Evolutionary conservation across 306 rosid species (phyloP).

Genomic region (Gastrolobium bilobum): DNA sequence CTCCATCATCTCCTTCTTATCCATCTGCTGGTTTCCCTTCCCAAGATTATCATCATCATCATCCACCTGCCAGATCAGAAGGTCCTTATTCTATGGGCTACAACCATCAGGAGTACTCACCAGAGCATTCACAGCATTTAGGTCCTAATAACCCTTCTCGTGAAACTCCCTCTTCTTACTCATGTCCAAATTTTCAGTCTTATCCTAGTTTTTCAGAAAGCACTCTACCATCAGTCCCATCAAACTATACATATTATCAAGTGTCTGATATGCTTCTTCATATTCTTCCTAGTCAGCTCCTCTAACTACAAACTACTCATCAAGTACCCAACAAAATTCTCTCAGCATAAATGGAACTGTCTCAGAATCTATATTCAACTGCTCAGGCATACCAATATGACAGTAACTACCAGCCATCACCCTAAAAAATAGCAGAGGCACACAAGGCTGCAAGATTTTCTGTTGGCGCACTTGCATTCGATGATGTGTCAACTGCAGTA

Average conservation of each 20-base stretch:
- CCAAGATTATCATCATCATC: constrained; percentile 59
- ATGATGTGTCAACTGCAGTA: constrained; percentile 79
- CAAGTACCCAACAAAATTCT: constrained; percentile 54
- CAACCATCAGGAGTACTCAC: constrained; percentile 67
- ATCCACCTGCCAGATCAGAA: constrained; percentile 63
- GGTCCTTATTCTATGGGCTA: constrained; percentile 60
- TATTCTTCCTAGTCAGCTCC: constrained; percentile 66
- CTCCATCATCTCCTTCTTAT: constrained; percentile 57
- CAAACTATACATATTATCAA: constrained; percentile 63
- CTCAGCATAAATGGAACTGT: constrained; percentile 57
- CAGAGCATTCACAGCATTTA: constrained; percentile 64
- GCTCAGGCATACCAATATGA: constrained; percentile 68
- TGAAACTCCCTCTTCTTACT: constrained; percentile 55
- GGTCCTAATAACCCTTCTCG: constrained; percentile 61
- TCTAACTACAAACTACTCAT: constrained; percentile 52
- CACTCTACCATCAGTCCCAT: constrained; percentile 71
- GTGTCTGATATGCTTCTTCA: constrained; percentile 63
- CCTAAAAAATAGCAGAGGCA: constrained; percentile 85
- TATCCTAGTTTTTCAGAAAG: constrained; percentile 87
- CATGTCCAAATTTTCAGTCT: constrained; percentile 75
- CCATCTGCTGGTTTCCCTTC: constrained; percentile 60
- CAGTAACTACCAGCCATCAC: constrained; percentile 74
- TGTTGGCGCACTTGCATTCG: constrained; percentile 92
- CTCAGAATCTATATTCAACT: constrained; percentile 56
- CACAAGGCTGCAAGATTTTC: constrained; percentile 95